Evolutionary conservation across 495 filamentous ascomycete species (phyloP).

Genomic region (Lophiotrema nucula): DNA sequence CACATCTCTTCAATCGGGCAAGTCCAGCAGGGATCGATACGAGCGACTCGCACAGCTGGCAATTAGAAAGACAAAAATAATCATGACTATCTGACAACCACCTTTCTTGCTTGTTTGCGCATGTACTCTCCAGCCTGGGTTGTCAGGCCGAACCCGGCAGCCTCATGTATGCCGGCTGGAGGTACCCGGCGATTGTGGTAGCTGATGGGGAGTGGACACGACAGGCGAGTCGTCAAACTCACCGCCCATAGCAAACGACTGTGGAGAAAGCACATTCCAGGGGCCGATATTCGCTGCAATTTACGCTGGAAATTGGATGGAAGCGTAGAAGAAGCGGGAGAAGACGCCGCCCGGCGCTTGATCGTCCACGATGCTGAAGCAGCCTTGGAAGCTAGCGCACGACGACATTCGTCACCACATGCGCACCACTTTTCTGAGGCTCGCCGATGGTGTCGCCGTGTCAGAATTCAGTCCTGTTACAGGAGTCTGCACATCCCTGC

Average conservation of each 20-base stretch:
- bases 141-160: too few species aligned
- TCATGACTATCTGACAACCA: too few species aligned
- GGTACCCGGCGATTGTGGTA: too few species aligned
- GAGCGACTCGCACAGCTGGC: conserved; percentile 12
- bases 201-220: too few species aligned
- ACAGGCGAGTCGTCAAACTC: conserved; percentile 4
- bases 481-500: conserved; percentile 17
- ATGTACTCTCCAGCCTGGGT: too few species aligned
- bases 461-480: conserved; percentile 24
- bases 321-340: conserved; percentile 33
- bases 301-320: conserved; percentile 9
- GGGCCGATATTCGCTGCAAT: conserved; percentile 1
- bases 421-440: conserved; percentile 2
- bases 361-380: too few species aligned
- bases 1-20: conserved; percentile 7
- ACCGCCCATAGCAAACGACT: neutral
- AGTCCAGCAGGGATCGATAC: conserved; percentile 3
- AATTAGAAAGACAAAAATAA: conserved; percentile 28
- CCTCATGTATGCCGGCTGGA: too few species aligned
- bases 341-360: conserved; percentile 15
- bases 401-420: too few species aligned
- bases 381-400: too few species aligned
- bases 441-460: conserved; percentile 24
- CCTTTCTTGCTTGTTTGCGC: too few species aligned
- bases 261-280: conserved; percentile 10